Conservation (phyloP, 1,284 basidiomycete species). For the Cutaneotrichosporon dermatis region DNA sequence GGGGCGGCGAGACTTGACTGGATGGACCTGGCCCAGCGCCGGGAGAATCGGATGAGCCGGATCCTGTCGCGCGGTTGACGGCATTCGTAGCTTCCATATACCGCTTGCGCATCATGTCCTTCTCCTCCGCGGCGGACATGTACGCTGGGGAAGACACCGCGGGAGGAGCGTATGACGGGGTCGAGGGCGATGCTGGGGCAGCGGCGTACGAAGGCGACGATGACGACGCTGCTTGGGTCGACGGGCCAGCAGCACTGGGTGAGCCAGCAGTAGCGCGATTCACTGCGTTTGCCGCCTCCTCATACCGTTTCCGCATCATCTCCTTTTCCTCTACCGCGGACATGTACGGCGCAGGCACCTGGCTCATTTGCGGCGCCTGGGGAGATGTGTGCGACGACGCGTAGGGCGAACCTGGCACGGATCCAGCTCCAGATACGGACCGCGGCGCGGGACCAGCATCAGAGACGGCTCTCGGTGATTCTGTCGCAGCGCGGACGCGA, state of each 20-base stretch:
- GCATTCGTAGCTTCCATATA: constrained; percentile 30
- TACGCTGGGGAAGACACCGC: constrained; percentile 4
- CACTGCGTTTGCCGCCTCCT: constrained; percentile 50
- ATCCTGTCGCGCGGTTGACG: constrained; percentile 10
- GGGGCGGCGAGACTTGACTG: too few relatives aligned
- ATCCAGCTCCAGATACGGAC: too few relatives aligned
- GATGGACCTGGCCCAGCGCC: too few relatives aligned
- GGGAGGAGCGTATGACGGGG: background rate
- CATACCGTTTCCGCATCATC: constrained; percentile 21
- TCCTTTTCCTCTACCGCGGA: constrained; percentile 25
- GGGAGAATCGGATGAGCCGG: background rate
- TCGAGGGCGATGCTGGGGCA: too few relatives aligned
- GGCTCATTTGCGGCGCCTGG: background rate
- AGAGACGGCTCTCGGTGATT: too few relatives aligned
- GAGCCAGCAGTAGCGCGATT: background rate
- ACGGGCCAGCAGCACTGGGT: too few relatives aligned
- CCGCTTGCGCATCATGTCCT: constrained; percentile 31
- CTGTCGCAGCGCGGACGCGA: constrained; percentile 7
- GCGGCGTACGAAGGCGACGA: too few relatives aligned
- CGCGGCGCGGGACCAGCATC: too few relatives aligned
- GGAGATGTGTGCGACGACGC: background rate
- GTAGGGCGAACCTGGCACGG: too few relatives aligned
- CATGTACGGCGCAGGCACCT: constrained; percentile 3
- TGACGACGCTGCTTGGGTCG: too few relatives aligned
- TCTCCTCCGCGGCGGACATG: constrained; percentile 31